Conservation (phyloP, 257 asterid species). For the Catharanthus roseus region DNA sequence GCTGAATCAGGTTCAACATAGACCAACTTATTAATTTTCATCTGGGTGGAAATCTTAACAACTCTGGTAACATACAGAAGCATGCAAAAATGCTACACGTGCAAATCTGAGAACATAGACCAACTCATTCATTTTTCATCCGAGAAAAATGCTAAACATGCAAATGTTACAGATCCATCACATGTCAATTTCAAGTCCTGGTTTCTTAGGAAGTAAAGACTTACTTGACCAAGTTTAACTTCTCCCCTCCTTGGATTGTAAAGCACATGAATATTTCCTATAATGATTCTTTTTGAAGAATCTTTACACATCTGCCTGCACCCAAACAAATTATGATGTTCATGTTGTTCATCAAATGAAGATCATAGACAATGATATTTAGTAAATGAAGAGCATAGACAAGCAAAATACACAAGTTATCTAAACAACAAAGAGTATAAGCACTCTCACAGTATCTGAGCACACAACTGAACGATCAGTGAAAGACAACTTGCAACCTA, state of each 20-base stretch:
- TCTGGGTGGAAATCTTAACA: no score
- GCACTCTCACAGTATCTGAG: neutral
- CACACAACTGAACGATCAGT: neutral
- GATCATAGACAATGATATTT: neutral
- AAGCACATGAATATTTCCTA: constrained; percentile 39
- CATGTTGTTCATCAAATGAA: neutral
- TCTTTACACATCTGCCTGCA: constrained; percentile 35
- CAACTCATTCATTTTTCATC: no score
- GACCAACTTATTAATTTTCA: neutral
- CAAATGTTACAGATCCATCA: neutral
- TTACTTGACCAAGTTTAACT: constrained; percentile 40
- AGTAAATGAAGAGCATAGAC: neutral
- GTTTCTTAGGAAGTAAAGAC: neutral
- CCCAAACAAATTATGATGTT: constrained; percentile 21
- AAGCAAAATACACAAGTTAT: neutral
- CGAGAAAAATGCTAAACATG: no score
- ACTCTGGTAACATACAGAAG: no score
- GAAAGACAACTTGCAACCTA: neutral
- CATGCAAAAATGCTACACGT: no score
- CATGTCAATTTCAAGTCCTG: neutral
- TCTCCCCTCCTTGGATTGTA: constrained; percentile 36
- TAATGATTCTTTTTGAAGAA: constrained; percentile 26
- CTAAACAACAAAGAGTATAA: neutral
- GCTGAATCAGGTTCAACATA: neutral
- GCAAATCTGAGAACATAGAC: no score